These are phyloP conservation scores for Leucoagaricus sp. DNA, from an alignment of 1,284 basidiomycete genomes.

Conservation along the genomic window DNA sequence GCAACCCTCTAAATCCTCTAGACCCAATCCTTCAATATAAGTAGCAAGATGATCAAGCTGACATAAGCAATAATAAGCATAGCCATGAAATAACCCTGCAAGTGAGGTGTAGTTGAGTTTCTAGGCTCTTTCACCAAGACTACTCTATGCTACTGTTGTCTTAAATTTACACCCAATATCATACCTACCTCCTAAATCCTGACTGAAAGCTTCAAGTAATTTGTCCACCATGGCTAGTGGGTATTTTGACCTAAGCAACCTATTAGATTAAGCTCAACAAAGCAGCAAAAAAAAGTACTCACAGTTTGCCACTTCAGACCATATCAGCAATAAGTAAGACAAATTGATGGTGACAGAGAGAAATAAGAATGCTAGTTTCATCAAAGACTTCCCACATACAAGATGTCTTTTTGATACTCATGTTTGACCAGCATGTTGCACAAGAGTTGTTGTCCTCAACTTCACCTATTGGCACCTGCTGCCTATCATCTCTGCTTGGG, in stretches of 20 bases:
- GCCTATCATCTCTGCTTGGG: too few species aligned
- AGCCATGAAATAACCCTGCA: constrained; percentile 33
- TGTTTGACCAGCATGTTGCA: constrained; percentile 24
- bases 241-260: constrained; percentile 28
- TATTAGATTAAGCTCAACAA: not conserved
- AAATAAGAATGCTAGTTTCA: constrained; percentile 31
- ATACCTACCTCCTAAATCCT: constrained; percentile 26
- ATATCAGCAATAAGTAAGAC: constrained; percentile 22
- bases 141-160: constrained; percentile 18
- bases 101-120: constrained; percentile 16
- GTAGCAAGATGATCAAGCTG: constrained; percentile 26
- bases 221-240: constrained; percentile 28
- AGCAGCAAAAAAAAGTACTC: not conserved
- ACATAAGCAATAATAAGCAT: constrained; percentile 31
- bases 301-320: constrained; percentile 29
- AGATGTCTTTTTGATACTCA: constrained; percentile 21
- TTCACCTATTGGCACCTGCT: not conserved
- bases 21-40: constrained; percentile 28
- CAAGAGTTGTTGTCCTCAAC: not conserved
- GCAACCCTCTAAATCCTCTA: constrained; percentile 34
- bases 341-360: constrained; percentile 24
- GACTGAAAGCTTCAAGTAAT: constrained; percentile 27
- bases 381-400: constrained; percentile 33
- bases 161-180: constrained; percentile 27
- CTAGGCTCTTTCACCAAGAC: constrained; percentile 14